phyloP scores from a whole-genome alignment of 768 basidiomycete genomes.

The Lactifluus echinatus region DNA sequence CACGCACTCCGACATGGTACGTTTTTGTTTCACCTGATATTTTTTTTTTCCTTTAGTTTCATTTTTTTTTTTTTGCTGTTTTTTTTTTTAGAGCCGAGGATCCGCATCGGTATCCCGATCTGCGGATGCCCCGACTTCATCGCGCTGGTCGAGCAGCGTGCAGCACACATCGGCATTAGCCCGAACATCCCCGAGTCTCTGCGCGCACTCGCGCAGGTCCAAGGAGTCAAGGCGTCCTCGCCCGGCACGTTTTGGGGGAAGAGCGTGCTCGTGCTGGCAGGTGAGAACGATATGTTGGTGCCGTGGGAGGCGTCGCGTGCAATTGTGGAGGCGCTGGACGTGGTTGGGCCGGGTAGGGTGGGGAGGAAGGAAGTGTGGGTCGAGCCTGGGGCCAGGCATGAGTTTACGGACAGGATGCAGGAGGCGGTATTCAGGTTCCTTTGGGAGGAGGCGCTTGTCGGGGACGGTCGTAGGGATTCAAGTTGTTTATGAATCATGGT shows the following conservation, averaged over 20 bases:
- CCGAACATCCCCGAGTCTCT: slow-evolving; percentile 53
- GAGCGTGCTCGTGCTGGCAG: slow-evolving; percentile 65
- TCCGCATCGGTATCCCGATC: slow-evolving; percentile 38
- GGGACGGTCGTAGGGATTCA: too few relatives aligned
- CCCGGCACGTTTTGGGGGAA: slow-evolving; percentile 58
- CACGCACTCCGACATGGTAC: slow-evolving; percentile 45
- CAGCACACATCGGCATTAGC: slow-evolving; percentile 37
- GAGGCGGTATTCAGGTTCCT: slow-evolving; percentile 20
- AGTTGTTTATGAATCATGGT: too few relatives aligned
- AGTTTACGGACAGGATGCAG: slow-evolving; percentile 32
- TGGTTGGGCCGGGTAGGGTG: slow-evolving; percentile 19
- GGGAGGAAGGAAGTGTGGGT: slow-evolving; percentile 29
- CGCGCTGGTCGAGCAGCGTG: slow-evolving; percentile 49
- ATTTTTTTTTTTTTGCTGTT: too few relatives aligned
- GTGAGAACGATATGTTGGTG: slow-evolving; percentile 34
- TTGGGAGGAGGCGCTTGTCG: slow-evolving; percentile 20
- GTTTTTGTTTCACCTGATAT: too few relatives aligned
- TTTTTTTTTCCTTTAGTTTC: too few relatives aligned
- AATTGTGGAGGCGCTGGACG: slow-evolving; percentile 27
- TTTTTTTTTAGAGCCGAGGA: slow-evolving; percentile 35
- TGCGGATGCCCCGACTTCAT: slow-evolving; percentile 63
- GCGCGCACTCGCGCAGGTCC: slow-evolving; percentile 35
- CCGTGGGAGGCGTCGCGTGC: slow-evolving; percentile 26
- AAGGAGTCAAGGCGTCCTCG: slow-evolving; percentile 34
- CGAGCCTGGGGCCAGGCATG: slow-evolving; percentile 30